Evolutionary conservation across 2,329 filamentous ascomycete genomes (phyloP), one percentile per base, ranked within the genome.

Genomic region (Sporothrix pseudoabietina): DNA sequence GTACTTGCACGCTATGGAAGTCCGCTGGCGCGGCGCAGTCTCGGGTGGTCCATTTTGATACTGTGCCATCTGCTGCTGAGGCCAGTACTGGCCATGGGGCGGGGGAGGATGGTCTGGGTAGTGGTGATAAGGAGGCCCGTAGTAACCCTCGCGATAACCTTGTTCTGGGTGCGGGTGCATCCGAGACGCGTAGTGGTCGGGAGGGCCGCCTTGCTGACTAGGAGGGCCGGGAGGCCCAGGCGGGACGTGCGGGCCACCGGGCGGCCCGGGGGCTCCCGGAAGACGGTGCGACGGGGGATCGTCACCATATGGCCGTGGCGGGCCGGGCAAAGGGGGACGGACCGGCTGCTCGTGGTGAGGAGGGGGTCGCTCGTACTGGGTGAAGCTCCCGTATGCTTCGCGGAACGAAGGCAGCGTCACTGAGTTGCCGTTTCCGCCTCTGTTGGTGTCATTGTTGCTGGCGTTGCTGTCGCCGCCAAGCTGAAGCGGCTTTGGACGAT

Each of bases 1-100:
- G 75, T 89, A 89, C 71, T 85, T 83, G 78, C 87, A 89, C 4
- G 87, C 87, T 76, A 89, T 89, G 0, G 87, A 88, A 1, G 87
- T 89, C 41, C 87, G 82, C 78, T 89, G 87, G 30, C 87, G 82
- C 1, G 87, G 87, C 3, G 87, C 87, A 26, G 86, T 84, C 77
- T 87, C 86, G 12, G 82, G 79, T 49, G 82, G 79, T 39, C 78
- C 79, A 26, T 77, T 80, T 54, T 80, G 82, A 22, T 80, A 80
- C 44, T 76, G 79, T 76, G 80, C 52, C 76, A 76, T 75, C 8
- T 73, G 61, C 47, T 73, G 72, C 66, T 71, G 75, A 0, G 70
- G 10, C 76, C 74, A 75, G 68, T 76, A 77, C 26, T 54, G 63
- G 19, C 54, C 69, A 49, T 73, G 73, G 4, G 72, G 74, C 4